Conservation (phyloP, 345 rosid genomes). For the Angophora floribunda region DNA sequence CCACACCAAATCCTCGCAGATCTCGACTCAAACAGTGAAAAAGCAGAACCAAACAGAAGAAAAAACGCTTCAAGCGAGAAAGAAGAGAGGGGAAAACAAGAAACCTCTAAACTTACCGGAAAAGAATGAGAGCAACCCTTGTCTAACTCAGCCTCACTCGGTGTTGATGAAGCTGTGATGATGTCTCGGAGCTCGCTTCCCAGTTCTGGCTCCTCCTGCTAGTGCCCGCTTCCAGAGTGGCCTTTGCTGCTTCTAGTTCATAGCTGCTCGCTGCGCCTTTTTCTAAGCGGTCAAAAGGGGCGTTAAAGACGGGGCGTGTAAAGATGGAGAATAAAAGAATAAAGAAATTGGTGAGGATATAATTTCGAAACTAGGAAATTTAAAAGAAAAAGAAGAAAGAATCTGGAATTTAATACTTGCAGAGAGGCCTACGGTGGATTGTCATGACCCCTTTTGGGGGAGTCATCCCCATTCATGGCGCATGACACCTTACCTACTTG, state of each 20-base stretch:
- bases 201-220: neutral
- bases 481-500: neutral
- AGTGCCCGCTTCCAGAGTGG: neutral
- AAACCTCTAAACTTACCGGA: neutral
- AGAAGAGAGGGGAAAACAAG: neutral
- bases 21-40: neutral
- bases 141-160: neutral
- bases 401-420: neutral
- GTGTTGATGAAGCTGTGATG: neutral
- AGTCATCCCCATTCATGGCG: neutral
- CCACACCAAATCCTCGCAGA: neutral
- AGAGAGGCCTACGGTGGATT: neutral
- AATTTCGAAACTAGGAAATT: neutral
- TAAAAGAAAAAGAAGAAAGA: neutral
- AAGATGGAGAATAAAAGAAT: neutral
- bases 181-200: neutral
- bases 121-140: neutral
- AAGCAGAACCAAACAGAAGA: neutral
- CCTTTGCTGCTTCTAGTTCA: neutral
- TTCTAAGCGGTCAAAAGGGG: slow-evolving; percentile 20
- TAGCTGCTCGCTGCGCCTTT: slow-evolving; percentile 5
- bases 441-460: neutral
- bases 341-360: neutral
- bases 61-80: neutral
- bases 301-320: neutral